Evolutionary conservation across 2,329 filamentous ascomycete species (phyloP).

Genomic region (Monosporascus sp.): DNA sequence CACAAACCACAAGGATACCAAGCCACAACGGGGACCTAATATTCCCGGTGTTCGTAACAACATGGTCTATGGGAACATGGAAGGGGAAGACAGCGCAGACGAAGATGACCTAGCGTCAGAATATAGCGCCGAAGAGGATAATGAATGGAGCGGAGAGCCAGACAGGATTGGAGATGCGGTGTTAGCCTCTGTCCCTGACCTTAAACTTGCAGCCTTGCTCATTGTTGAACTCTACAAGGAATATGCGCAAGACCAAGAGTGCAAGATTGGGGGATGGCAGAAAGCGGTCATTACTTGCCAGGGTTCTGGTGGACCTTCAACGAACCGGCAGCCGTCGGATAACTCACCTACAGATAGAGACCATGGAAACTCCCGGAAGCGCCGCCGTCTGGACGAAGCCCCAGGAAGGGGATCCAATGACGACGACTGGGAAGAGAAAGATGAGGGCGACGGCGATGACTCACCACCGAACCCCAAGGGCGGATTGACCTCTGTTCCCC

Average conservation of each 20-base stretch:
- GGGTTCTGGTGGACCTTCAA: not conserved
- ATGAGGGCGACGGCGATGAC: slow-evolving; percentile 4
- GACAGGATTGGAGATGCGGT: slow-evolving; percentile 6
- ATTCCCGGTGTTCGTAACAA: no score
- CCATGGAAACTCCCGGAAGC: slow-evolving; percentile 1
- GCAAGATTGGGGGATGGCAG: slow-evolving; percentile 9
- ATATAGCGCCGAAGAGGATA: not conserved
- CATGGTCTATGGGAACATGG: no score
- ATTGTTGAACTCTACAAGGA: slow-evolving; percentile 7
- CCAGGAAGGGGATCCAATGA: slow-evolving; percentile 1
- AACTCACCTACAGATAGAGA: not conserved
- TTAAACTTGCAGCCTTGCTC: slow-evolving; percentile 5
- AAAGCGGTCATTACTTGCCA: slow-evolving; percentile 5
- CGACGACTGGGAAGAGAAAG: slow-evolving; percentile 6
- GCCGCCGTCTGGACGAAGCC: not conserved
- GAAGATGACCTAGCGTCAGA: no score
- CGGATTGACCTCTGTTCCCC: no score
- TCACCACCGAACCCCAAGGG: slow-evolving; percentile 1
- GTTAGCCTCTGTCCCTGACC: slow-evolving; percentile 1
- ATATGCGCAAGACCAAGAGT: slow-evolving; percentile 1
- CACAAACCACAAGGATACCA: not conserved
- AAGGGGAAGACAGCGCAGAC: no score
- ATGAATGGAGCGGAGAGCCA: slow-evolving; percentile 7
- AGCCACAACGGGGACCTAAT: no score
- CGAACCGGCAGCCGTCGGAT: not conserved